Percentiles rank a stretch among this genome's conserved stretches.
phyloP scores from a whole-genome alignment of 1,139 yeast species.

The Pneumocystis canis region DNA sequence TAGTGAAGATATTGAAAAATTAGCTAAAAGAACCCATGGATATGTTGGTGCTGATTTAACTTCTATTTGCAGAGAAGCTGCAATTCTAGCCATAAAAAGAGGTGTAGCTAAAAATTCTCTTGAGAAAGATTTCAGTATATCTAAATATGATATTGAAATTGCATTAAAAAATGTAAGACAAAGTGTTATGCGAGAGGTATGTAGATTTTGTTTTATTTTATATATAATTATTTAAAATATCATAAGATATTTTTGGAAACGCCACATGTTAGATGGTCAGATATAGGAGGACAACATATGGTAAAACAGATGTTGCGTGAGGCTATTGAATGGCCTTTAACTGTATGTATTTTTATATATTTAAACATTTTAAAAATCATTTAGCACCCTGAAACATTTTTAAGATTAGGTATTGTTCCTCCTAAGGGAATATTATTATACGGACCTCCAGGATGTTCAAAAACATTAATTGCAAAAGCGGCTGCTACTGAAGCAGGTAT shows the following conservation, averaged over 20 bases:
- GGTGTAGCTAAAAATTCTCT: constrained; percentile 32
- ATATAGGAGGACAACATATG: constrained; percentile 87
- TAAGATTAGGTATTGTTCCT: constrained; percentile 63
- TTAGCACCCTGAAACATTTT: constrained; percentile 56
- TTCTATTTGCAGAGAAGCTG: constrained; percentile 78
- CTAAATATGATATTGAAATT: constrained; percentile 40
- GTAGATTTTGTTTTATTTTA: background rate
- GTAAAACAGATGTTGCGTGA: constrained; percentile 68
- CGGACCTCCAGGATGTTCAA: constrained; percentile 98
- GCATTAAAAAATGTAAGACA: constrained; percentile 75
- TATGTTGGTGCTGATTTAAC: constrained; percentile 92
- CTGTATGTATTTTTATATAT: constrained; percentile 18
- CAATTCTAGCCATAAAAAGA: constrained; percentile 62
- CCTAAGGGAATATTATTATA: constrained; percentile 85
- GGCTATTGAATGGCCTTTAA: constrained; percentile 82
- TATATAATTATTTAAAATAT: background rate
- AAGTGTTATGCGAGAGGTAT: constrained; percentile 89
- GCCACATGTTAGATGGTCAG: constrained; percentile 87
- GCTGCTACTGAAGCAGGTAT: constrained; percentile 90
- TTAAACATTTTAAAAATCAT: background rate
- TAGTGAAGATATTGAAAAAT: constrained; percentile 34
- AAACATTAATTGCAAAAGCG: constrained; percentile 82
- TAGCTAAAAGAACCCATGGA: constrained; percentile 81
- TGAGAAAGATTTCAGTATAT: constrained; percentile 28
- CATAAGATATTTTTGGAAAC: constrained; percentile 51